Evolutionary conservation across 23 red algal species (phyloP).

Genomic region (Pyropia haitanensis): DNA sequence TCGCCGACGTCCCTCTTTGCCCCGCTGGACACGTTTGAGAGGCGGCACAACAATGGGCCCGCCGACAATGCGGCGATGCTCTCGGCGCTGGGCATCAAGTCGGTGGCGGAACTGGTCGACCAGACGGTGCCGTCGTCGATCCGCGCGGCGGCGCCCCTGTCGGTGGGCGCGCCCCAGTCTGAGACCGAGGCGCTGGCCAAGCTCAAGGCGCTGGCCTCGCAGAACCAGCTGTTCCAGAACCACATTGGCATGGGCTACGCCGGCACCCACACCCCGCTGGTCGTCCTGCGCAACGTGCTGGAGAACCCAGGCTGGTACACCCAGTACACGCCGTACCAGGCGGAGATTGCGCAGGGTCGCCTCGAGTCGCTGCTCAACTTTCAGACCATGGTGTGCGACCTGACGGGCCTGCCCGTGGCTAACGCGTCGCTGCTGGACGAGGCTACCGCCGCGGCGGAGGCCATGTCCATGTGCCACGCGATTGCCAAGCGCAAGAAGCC

Average conservation of each 20-base stretch:
- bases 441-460: constrained; percentile 92
- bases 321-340: constrained; percentile 99
- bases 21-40: constrained; percentile 68
- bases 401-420: constrained; percentile 93
- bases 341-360: constrained; percentile 93
- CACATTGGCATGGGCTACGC: constrained; percentile 98
- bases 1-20: constrained; percentile 22
- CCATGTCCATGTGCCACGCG: constrained; percentile 91
- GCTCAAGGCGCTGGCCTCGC: constrained; percentile 52
- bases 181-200: constrained; percentile 85
- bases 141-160: constrained; percentile 37
- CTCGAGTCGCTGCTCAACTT: constrained; percentile 98
- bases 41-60: constrained; percentile 76
- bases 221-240: constrained; percentile 84
- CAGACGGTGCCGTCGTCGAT: constrained; percentile 81
- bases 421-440: constrained; percentile 93
- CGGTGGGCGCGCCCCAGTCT: constrained; percentile 56
- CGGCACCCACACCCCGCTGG: constrained; percentile 79
- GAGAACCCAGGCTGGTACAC: constrained; percentile 99
- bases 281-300: constrained; percentile 85
- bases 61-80: constrained; percentile 70
- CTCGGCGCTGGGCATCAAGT: constrained; percentile 31
- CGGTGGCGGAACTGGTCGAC: constrained; percentile 77
- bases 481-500: constrained; percentile 70
- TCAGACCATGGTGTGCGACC: constrained; percentile 95